Evolutionary conservation across 2,329 filamentous ascomycete genomes (phyloP), one percentile per base, ranked within the genome.

Genomic region (Fusarium annulatum): DNA sequence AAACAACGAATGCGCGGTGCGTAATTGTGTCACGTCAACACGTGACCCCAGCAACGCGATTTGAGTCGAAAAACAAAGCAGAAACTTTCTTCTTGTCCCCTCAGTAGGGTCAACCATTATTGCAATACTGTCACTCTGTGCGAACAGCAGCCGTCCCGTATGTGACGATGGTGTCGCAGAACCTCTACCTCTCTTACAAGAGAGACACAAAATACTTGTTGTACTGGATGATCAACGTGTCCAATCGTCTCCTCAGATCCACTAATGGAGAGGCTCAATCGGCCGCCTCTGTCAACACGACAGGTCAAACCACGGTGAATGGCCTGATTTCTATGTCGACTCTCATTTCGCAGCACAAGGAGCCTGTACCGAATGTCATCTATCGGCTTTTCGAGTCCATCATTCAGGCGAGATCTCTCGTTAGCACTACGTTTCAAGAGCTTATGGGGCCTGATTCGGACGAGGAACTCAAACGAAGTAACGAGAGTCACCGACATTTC

Each of bases 401-500:
- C 8, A 85, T 86, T 19, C 23, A 79, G 16, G 81, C 82, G 9
- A 74, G 83, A 26, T 77, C 77, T 2, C 61, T 76, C 9, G 70
- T 74, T 23, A 75, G 81, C 61, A 56, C 51, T 16, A 61, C 72
- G 5, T 86, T 83, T 59, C 76, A 81, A 48, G 78, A 80, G 55
- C 66, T 82, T 15, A 79, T 78, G 38, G 75, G 77, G 11, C 61
- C 74, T 11, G 79, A 77, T 30, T 77, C 79, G 9, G 82, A 84
- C 45, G 79, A 80, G 9, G 51, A 53, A 12, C 15, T 67, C 7
- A 74, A 83, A 56, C 77, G 74, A 53, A 84, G 80, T 63, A 86
- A 86, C 65, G 68, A 63, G 5, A 78, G 79, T 2, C 84, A 87
- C 71, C 82, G 83, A 49, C 71, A 80, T 42, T 87, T 86, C 69